Conservation (phyloP, 139 green algal genomes). For the Mesotaenium endlicherianum region DNA sequence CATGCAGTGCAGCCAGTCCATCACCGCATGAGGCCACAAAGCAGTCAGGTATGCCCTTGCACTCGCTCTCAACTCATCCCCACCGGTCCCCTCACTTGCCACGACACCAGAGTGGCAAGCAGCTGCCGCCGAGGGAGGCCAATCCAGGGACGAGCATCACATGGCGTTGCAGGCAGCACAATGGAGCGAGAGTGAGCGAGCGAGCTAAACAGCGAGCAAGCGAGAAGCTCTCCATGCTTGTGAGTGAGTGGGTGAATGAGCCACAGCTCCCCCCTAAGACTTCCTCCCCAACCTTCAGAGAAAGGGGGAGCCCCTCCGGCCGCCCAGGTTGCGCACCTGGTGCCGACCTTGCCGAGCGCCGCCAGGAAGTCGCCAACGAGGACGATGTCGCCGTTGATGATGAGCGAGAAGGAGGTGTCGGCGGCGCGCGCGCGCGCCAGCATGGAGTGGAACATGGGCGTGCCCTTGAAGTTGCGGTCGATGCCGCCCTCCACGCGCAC, state of each 20-base stretch:
- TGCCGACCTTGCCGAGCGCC: background rate
- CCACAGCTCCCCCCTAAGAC: background rate
- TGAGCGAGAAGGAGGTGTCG: background rate
- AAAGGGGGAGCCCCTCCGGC: background rate
- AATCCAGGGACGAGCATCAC: too few relatives aligned
- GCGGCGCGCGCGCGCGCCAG: background rate
- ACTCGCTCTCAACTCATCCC: too few relatives aligned
- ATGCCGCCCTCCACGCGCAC: background rate
- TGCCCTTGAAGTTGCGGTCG: conserved; percentile 23
- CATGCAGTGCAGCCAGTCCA: too few relatives aligned
- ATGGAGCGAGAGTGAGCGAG: too few relatives aligned
- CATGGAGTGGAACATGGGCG: conserved; percentile 30
- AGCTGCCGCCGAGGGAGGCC: too few relatives aligned
- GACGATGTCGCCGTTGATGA: conserved; percentile 21
- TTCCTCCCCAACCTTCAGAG: background rate
- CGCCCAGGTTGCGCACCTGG: background rate
- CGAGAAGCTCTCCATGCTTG: background rate
- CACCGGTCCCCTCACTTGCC: too few relatives aligned
- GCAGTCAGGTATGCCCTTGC: too few relatives aligned
- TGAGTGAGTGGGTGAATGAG: background rate
- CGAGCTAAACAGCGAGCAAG: too few relatives aligned
- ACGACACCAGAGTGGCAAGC: too few relatives aligned
- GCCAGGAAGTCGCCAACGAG: background rate
- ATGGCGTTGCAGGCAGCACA: too few relatives aligned
- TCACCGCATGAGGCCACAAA: too few relatives aligned